phyloP scores from a whole-genome alignment of 2,329 filamentous ascomycete species.

The Exophiala bonariae region DNA sequence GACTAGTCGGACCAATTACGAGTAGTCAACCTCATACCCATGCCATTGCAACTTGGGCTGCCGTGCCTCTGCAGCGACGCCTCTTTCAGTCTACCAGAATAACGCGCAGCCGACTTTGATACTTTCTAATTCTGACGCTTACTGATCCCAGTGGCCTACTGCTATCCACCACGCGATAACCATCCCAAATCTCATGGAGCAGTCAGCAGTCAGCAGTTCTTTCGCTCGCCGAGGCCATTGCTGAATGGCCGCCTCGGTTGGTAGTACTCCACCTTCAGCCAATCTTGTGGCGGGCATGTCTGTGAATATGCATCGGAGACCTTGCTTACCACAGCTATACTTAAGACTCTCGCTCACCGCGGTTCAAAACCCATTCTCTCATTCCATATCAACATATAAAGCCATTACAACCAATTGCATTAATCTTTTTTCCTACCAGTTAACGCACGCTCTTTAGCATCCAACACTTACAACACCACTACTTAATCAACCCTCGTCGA shows the following conservation, averaged over 20 bases:
- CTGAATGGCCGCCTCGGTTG: too few relatives aligned
- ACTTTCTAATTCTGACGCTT: slow-evolving; percentile 1
- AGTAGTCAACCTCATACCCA: too few relatives aligned
- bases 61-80: neutral
- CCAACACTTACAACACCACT: neutral
- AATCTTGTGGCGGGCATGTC: too few relatives aligned
- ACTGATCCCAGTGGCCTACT: neutral
- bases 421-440: slow-evolving; percentile 19
- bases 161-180: too few relatives aligned
- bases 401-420: slow-evolving; percentile 13
- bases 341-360: slow-evolving; percentile 7
- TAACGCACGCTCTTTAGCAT: slow-evolving; percentile 26
- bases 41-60: too few relatives aligned
- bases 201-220: too few relatives aligned
- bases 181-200: too few relatives aligned
- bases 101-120: slow-evolving; percentile 9
- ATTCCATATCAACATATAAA: slow-evolving; percentile 17
- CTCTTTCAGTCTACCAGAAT: slow-evolving; percentile 8
- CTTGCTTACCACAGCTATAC: slow-evolving; percentile 1
- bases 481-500: neutral
- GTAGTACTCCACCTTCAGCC: too few relatives aligned
- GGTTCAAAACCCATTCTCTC: slow-evolving; percentile 7
- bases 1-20: too few relatives aligned
- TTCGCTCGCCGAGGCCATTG: too few relatives aligned
- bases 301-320: neutral